Evolutionary conservation across 2,329 filamentous ascomycete species (phyloP).

Genomic region (Botrytis medusae): DNA sequence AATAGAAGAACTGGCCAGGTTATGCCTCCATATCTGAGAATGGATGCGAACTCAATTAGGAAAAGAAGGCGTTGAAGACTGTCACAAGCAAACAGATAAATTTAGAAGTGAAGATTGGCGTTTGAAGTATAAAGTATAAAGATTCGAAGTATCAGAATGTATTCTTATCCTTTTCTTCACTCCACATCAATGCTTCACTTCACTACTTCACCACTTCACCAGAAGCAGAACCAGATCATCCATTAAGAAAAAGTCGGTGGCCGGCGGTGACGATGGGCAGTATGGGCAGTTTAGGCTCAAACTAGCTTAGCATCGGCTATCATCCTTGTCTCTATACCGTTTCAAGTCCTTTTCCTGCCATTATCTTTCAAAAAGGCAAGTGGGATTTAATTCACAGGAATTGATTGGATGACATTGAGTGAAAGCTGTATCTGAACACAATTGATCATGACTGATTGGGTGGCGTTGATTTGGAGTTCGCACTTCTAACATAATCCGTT

Average conservation of each 20-base stretch:
- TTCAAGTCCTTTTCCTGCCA: not conserved
- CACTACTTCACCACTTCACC: not conserved
- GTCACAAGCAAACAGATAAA: not conserved
- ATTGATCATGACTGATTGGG: not conserved
- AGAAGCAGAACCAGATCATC: not conserved
- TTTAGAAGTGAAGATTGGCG: not conserved
- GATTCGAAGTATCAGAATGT: not conserved
- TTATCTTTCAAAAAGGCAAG: conserved; percentile 6
- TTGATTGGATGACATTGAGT: conserved; percentile 3
- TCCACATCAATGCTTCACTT: not conserved
- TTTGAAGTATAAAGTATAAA: too few relatives aligned
- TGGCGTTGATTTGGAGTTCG: not conserved
- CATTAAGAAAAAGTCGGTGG: conserved; percentile 1
- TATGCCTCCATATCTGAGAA: conserved; percentile 12
- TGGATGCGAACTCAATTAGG: not conserved
- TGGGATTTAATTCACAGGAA: not conserved
- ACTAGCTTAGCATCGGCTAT: too few relatives aligned
- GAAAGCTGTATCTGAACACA: not conserved
- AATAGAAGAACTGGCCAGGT: not conserved
- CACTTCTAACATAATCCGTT: not conserved
- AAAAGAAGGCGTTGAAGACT: not conserved
- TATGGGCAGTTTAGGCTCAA: not conserved
- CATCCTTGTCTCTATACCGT: not conserved
- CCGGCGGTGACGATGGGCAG: not conserved
- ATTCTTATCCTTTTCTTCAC: not conserved